Base-by-base conservation (phyloP, 2,329 filamentous ascomycete genomes). In the Nemania serpens region DNA sequence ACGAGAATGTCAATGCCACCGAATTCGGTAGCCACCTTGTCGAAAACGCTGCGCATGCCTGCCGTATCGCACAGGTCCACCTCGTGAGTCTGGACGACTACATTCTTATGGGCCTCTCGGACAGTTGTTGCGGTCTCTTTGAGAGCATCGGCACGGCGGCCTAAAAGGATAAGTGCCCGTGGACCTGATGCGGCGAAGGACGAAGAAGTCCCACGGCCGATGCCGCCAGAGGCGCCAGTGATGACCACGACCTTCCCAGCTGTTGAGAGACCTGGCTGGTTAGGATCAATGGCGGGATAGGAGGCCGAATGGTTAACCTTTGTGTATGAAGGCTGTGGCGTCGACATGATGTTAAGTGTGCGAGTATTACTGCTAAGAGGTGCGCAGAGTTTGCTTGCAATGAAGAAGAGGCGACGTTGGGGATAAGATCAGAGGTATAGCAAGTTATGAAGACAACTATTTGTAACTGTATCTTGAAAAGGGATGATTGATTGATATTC, bases 1-100 rank as follows among this genome's bases (percentile, higher is more conserved):
- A 76, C 73, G 12, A 75, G 73, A 47, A 81, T 72, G 18, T 75
- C 75, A 41, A 77, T 68, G 55, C 75, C 77, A 2, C 76, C 67
- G 12, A 59, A 55, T 42, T 63, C 56, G 25, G 50, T 12, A 12
- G 45, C 56, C 22, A 70, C 57, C 49, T 50, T 54, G 42, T 65
- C 54, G 48, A 72, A 62, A n/a, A 62, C 59, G 45, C 64, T 61
- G 12, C 68, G 58, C n/a, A 67, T 61, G 55, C 60, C 69, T 25
- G 61, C 49, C 18, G 54, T 62, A 39, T 68, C 63, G 55, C 62
- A 54, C 29, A 72, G 59, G 48, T 71, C 71, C 36, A 69, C 62
- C 34, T 68, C 61, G 50, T 71, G 67, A 53, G 69, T 65, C 58
- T 69, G 68, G 59, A 71, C 33, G 10, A 50, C 43, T 4, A 64